Evolutionary conservation across 805 yeast species (phyloP).

Genomic region (Ogataea glucozyma): DNA sequence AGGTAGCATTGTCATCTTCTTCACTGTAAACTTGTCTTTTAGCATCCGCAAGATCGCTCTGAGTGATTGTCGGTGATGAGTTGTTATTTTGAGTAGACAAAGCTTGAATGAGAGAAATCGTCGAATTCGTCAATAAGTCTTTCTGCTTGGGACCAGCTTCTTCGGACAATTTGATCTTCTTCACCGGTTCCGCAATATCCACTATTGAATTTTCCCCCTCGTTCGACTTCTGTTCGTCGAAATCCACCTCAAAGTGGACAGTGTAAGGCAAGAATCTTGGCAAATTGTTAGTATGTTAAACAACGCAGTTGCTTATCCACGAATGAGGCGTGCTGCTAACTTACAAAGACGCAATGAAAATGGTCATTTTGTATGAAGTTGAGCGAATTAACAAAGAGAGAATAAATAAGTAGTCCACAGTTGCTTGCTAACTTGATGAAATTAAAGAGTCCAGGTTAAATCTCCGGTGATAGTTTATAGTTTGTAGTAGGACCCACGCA

Average conservation of each 20-base stretch:
- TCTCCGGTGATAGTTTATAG: too few species aligned
- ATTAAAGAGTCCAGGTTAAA: too few species aligned
- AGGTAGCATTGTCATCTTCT: constrained; percentile 21
- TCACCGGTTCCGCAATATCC: constrained; percentile 32
- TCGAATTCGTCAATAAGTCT: constrained; percentile 15
- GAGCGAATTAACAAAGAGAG: too few species aligned
- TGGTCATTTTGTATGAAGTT: constrained; percentile 54
- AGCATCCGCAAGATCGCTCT: constrained; percentile 10
- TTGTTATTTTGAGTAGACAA: constrained; percentile 18
- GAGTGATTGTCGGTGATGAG: constrained; percentile 12
- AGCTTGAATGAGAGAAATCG: constrained; percentile 30
- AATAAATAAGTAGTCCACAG: too few species aligned
- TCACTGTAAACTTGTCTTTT: constrained; percentile 8
- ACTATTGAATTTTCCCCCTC: constrained; percentile 20
- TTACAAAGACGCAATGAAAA: constrained; percentile 68
- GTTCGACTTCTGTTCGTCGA: constrained; percentile 12
- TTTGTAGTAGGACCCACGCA: too few species aligned
- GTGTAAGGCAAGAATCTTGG: constrained; percentile 68
- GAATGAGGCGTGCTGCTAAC: constrained; percentile 31
- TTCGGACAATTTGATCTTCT: constrained; percentile 10
- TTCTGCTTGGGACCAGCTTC: constrained; percentile 8
- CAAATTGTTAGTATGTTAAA: neutral
- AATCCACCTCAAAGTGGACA: constrained; percentile 59
- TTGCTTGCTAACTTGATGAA: neutral
- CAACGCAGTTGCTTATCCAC: neutral